Percentiles rank a stretch among this genome's conserved stretches.
Conservation (phyloP, 306 rosid species). For the Hylodesmum podocarpum region DNA sequence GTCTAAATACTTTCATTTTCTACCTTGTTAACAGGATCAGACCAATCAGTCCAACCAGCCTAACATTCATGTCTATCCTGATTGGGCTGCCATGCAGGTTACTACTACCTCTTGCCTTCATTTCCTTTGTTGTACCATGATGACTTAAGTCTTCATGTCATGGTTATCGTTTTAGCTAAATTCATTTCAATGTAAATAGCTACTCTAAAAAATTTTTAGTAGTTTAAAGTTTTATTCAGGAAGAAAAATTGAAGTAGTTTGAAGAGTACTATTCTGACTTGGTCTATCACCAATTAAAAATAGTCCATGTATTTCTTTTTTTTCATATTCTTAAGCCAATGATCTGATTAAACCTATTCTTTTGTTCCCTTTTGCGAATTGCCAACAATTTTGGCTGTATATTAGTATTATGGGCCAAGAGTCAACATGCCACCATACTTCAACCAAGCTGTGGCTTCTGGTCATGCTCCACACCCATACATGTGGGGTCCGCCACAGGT, state of each 20-base stretch:
- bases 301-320: not conserved
- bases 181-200: not conserved
- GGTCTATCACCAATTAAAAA: not conserved
- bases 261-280: not conserved
- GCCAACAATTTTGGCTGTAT: not conserved
- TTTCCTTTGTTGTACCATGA: slow-evolving; percentile 4
- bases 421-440: slow-evolving; percentile 80
- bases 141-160: not conserved
- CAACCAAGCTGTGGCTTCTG: slow-evolving; percentile 71
- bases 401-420: slow-evolving; percentile 78
- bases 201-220: not conserved
- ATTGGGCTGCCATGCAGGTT: slow-evolving; percentile 99
- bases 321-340: not conserved
- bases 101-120: slow-evolving; percentile 7
- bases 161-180: not conserved
- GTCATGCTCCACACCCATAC: slow-evolving; percentile 89
- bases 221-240: not conserved
- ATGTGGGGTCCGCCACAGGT: slow-evolving; percentile 99
- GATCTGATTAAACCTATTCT: slow-evolving; percentile 8
- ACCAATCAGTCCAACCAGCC: slow-evolving; percentile 49
- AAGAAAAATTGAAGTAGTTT: not conserved
- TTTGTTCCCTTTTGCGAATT: not conserved
- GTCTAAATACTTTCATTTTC: not conserved
- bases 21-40: slow-evolving; percentile 58
- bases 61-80: slow-evolving; percentile 74